Conservation (phyloP, 2,329 filamentous ascomycete genomes). For the Mycocentrospora acerina region DNA sequence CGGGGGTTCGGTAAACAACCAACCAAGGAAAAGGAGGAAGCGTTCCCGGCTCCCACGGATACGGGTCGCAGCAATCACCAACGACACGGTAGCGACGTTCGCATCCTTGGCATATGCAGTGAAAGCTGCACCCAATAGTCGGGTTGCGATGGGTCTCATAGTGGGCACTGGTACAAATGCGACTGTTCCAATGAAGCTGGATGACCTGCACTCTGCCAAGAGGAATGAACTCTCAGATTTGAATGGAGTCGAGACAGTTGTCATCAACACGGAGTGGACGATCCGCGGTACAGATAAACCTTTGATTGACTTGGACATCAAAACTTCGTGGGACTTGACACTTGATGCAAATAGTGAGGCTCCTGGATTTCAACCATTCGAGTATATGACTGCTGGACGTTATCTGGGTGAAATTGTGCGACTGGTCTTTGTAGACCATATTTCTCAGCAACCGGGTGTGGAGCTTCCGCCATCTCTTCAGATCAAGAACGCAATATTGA, state of each 20-base stretch:
- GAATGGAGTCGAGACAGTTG: constrained; percentile 60
- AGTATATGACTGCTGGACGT: constrained; percentile 80
- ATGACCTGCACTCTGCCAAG: constrained; percentile 65
- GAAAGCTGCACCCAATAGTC: constrained; percentile 60
- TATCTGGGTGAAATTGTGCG: constrained; percentile 77
- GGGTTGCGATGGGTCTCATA: constrained; percentile 77
- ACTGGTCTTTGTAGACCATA: constrained; percentile 67
- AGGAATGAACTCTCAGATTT: constrained; percentile 40
- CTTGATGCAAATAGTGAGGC: constrained; percentile 67
- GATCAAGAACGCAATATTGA: constrained; percentile 65
- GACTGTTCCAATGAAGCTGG: constrained; percentile 70
- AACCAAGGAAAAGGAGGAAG: constrained; percentile 30
- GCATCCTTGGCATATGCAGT: constrained; percentile 75
- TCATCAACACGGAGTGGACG: constrained; percentile 83
- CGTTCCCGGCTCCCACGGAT: constrained; percentile 60
- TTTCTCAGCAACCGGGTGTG: constrained; percentile 28
- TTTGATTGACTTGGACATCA: constrained; percentile 61
- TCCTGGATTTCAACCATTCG: constrained; percentile 78
- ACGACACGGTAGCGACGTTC: constrained; percentile 78
- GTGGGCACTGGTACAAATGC: constrained; percentile 81
- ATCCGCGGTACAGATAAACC: constrained; percentile 74
- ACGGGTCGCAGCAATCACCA: constrained; percentile 73
- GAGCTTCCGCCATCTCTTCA: constrained; percentile 58
- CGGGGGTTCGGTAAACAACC: constrained; percentile 10
- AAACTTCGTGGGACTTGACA: constrained; percentile 69